Evolutionary conservation across 345 rosid genomes (phyloP).

Genomic region (Stellera chamaejasme): DNA sequence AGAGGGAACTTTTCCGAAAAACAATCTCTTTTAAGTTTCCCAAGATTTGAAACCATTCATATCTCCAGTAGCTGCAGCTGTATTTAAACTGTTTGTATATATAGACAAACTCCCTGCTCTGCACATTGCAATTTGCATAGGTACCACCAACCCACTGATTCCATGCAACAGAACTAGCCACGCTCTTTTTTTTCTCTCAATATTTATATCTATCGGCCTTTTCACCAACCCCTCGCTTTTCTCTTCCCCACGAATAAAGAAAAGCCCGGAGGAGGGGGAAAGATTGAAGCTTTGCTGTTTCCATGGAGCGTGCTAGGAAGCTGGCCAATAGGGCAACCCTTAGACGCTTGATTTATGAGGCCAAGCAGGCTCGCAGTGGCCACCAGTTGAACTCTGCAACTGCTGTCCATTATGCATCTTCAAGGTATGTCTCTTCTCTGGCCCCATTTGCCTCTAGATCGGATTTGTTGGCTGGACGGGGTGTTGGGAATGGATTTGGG

Average conservation of each 20-base stretch:
- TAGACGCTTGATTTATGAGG: slow-evolving; percentile 47
- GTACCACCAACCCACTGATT: slow-evolving; percentile 7
- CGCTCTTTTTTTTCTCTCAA: not conserved
- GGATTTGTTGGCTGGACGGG: slow-evolving; percentile 20
- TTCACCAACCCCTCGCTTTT: slow-evolving; percentile 9
- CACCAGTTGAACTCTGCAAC: slow-evolving; percentile 27
- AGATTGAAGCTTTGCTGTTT: slow-evolving; percentile 1
- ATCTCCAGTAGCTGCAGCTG: not conserved
- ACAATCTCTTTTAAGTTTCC: no score
- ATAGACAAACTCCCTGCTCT: slow-evolving; percentile 14
- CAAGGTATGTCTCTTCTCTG: slow-evolving; percentile 73
- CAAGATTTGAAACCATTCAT: not conserved
- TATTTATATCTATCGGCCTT: not conserved
- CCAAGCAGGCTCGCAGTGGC: slow-evolving; percentile 40
- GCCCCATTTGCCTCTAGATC: slow-evolving; percentile 38
- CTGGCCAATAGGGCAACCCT: slow-evolving; percentile 79
- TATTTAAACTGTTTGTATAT: not conserved
- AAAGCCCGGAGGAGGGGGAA: slow-evolving; percentile 1
- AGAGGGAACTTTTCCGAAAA: not conserved
- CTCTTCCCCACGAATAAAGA: not conserved
- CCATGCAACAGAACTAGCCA: slow-evolving; percentile 21
- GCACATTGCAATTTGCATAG: slow-evolving; percentile 24
- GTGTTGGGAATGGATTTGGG: slow-evolving; percentile 23
- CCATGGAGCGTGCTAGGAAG: slow-evolving; percentile 92
- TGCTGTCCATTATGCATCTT: slow-evolving; percentile 37